Evolutionary conservation across 2,329 filamentous ascomycete genomes (phyloP).

Genomic region (Cladosporium sp.): DNA sequence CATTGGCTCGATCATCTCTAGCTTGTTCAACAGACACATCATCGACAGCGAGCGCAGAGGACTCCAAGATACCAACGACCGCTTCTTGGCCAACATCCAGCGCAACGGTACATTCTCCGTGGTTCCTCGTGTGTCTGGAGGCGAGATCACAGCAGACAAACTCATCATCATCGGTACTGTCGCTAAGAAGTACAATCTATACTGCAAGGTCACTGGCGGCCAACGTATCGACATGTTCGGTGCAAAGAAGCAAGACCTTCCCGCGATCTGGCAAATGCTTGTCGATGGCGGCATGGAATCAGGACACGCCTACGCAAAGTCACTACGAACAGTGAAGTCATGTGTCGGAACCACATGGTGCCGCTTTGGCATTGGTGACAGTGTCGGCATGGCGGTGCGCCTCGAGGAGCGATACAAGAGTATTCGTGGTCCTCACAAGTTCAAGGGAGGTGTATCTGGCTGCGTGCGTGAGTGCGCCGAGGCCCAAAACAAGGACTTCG

Average conservation of each 20-base stretch:
- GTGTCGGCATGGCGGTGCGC: constrained; percentile 85
- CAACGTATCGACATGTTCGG: constrained; percentile 94
- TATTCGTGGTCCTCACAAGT: constrained; percentile 82
- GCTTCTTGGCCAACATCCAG: constrained; percentile 86
- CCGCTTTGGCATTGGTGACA: constrained; percentile 83
- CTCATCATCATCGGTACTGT: constrained; percentile 81
- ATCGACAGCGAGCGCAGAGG: constrained; percentile 71
- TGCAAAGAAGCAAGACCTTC: constrained; percentile 81
- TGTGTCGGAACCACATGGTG: constrained; percentile 94
- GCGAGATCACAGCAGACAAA: constrained; percentile 85
- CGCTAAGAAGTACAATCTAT: constrained; percentile 79
- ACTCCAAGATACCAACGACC: constrained; percentile 88
- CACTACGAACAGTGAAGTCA: constrained; percentile 84
- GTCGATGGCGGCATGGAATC: constrained; percentile 80
- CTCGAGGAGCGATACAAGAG: constrained; percentile 91
- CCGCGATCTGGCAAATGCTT: constrained; percentile 78
- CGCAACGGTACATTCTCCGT: constrained; percentile 90
- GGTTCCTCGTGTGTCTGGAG: constrained; percentile 77
- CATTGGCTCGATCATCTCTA: constrained; percentile 77
- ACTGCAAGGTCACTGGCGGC: constrained; percentile 89
- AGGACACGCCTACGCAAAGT: constrained; percentile 88
- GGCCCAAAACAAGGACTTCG: constrained; percentile 91
- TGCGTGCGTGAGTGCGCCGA: constrained; percentile 93
- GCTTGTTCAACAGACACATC: constrained; percentile 80
- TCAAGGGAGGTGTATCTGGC: constrained; percentile 82